Evolutionary conservation across 2,329 filamentous ascomycete genomes (phyloP).

Genomic region (Penicillium freii): DNA sequence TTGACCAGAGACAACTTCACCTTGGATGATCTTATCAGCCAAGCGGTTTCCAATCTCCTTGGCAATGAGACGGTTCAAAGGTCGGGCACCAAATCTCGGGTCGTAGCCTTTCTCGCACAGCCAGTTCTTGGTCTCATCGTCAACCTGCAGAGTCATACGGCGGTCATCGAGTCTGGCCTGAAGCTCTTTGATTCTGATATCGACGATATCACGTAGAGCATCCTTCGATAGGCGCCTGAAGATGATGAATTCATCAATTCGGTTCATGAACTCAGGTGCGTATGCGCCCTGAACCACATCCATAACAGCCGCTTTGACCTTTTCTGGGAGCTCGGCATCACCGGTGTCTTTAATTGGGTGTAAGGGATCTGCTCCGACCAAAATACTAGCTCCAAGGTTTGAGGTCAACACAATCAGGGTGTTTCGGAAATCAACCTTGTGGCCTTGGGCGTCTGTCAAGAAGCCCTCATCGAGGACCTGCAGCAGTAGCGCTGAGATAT

Average conservation of each 20-base stretch:
- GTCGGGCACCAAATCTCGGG: conserved; percentile 84
- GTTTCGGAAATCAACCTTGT: conserved; percentile 95
- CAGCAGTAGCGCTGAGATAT: conserved; percentile 86
- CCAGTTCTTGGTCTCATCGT: conserved; percentile 74
- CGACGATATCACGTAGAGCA: conserved; percentile 86
- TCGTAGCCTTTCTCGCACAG: conserved; percentile 88
- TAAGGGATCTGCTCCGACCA: conserved; percentile 70
- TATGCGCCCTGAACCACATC: conserved; percentile 74
- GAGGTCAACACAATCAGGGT: conserved; percentile 95
- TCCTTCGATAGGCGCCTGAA: conserved; percentile 80
- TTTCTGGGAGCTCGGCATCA: conserved; percentile 68
- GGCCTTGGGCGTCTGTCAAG: conserved; percentile 90
- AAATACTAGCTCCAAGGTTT: conserved; percentile 88
- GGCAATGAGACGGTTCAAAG: conserved; percentile 84
- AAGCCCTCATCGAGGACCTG: conserved; percentile 97
- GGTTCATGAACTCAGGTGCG: conserved; percentile 92
- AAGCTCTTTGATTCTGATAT: conserved; percentile 83
- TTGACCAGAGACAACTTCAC: conserved; percentile 73
- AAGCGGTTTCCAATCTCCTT: conserved; percentile 86
- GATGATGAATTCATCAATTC: conserved; percentile 94
- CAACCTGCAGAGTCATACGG: conserved; percentile 72
- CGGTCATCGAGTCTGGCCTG: conserved; percentile 80
- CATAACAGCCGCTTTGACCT: conserved; percentile 78
- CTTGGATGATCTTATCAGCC: conserved; percentile 88
- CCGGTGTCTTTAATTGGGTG: conserved; percentile 62